Percentiles rank a stretch among this genome's conserved stretches.
Evolutionary conservation across 2,329 filamentous ascomycete species (phyloP).

Genomic region (Talaromyces rugulosus): DNA sequence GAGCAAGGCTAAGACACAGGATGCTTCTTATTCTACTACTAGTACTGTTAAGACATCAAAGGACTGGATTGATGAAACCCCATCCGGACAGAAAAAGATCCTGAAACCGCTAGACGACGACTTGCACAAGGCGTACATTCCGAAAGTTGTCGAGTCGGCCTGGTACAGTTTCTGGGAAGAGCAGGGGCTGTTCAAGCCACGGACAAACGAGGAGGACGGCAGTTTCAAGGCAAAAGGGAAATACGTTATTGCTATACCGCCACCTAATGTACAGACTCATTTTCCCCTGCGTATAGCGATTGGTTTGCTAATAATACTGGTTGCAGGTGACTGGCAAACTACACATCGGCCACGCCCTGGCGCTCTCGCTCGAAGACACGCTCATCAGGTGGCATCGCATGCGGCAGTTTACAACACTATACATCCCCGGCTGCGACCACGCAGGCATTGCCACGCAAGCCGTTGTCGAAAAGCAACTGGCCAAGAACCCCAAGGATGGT

Average conservation of each 20-base stretch:
- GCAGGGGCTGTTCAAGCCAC: conserved; percentile 80
- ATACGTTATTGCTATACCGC: conserved; percentile 90
- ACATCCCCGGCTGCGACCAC: conserved; percentile 89
- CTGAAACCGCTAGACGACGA: conserved; percentile 50
- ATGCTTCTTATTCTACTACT: not conserved
- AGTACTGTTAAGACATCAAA: not conserved
- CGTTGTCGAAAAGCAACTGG: conserved; percentile 96
- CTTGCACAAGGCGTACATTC: conserved; percentile 75
- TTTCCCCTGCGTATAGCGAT: not conserved
- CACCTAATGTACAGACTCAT: conserved; percentile 70
- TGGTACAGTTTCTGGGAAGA: conserved; percentile 99
- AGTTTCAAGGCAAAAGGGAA: conserved; percentile 74
- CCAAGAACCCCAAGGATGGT: conserved; percentile 71
- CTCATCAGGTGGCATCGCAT: conserved; percentile 39
- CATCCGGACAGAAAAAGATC: conserved; percentile 65
- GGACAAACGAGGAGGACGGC: conserved; percentile 65
- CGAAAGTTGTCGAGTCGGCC: conserved; percentile 81
- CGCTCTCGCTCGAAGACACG: not conserved
- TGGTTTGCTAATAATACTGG: not conserved
- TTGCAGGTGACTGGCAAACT: conserved; percentile 65
- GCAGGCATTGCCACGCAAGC: conserved; percentile 94
- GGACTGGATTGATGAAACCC: conserved; percentile 14
- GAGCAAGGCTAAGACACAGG: not conserved
- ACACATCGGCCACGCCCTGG: conserved; percentile 84
- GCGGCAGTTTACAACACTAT: conserved; percentile 69